Evolutionary conservation across 768 basidiomycete species (phyloP), one percentile per base, ranked within the genome.

Genomic region (Serendipita indica): DNA sequence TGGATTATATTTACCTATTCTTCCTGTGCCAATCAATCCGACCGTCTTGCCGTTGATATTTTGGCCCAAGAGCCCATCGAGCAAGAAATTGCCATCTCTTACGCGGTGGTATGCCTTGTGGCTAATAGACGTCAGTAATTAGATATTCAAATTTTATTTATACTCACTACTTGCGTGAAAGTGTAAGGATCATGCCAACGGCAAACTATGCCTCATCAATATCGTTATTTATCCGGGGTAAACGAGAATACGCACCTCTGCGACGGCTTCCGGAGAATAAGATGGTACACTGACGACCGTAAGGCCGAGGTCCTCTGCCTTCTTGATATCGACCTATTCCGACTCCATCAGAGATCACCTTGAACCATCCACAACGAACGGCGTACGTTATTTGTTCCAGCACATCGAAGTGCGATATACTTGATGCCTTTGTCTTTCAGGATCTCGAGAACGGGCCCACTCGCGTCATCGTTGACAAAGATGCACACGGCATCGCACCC

Each of bases 11-110:
- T 35, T 33, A 33, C 58, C 65, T 18, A 67, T 71, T 59, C 65
- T 63, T 22, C 71, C 71, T 63, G 71, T 72, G 1, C 70, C 71
- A 4, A 72, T 64, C 32, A 72, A 35, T 1, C 70, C 70, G 25
- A 71, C 61, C 2, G 67, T 69, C 45, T 66, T 67, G 37, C 68
- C 67, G 35, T 63, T 61, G 33, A 71, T 58, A 18, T 65, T 63
- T 58, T 62, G 60, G 3, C 64, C 64, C 16, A 60, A 39, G 28
- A 65, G 64, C 32, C 64, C 64, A 35, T 62, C 57, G n/a, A 65
- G 59, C 30, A 62, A 59, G 61, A 65, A 65, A 46, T 65, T 63
- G 34, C 64, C 63, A 57, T 65, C 63, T 16, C 63, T 63, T 33
- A 65, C 61, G 10, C 63, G 58, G 41, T 56, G 41, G 35, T 60